Percentiles rank a stretch among this genome's conserved stretches.
Conservation (phyloP, 2,329 filamentous ascomycete genomes). For the Monilinia aucupariae region DNA sequence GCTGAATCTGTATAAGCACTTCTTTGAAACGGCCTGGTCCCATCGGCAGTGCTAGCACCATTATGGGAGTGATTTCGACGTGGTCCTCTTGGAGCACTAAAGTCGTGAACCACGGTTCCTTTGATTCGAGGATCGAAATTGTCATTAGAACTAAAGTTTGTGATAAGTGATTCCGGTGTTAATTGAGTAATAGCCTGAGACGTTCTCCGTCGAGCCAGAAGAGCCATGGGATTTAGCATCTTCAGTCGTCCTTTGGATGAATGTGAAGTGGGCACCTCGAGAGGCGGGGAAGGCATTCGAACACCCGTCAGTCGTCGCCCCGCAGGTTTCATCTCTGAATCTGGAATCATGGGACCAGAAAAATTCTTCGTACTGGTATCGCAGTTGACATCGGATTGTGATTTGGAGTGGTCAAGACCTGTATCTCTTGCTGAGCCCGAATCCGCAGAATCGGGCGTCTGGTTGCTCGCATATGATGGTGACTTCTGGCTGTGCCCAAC, state of each 20-base stretch:
- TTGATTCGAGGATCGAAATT: constrained; percentile 58
- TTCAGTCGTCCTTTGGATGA: constrained; percentile 33
- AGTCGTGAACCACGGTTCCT: constrained; percentile 60
- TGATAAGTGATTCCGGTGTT: constrained; percentile 27
- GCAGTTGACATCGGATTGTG: constrained; percentile 19
- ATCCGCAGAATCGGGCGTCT: constrained; percentile 28
- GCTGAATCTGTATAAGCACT: constrained; percentile 18
- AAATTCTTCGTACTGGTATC: constrained; percentile 18
- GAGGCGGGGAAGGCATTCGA: constrained; percentile 30
- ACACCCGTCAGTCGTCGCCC: constrained; percentile 27
- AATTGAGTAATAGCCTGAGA: constrained; percentile 33
- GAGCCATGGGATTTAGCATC: constrained; percentile 39
- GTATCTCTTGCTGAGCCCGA: constrained; percentile 17
- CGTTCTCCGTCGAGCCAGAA: constrained; percentile 34
- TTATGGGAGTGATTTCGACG: constrained; percentile 39
- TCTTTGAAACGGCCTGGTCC: constrained; percentile 23
- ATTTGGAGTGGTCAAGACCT: constrained; percentile 21
- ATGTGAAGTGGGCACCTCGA: constrained; percentile 27
- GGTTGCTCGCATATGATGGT: constrained; percentile 23
- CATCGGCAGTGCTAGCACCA: constrained; percentile 23
- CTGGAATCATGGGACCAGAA: constrained; percentile 21
- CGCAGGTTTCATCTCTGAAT: constrained; percentile 23
- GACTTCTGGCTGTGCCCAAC: constrained; percentile 19
- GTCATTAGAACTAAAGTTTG: constrained; percentile 32
- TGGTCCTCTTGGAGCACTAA: constrained; percentile 52